Evolutionary conservation across 2,329 filamentous ascomycete genomes (phyloP), one percentile per base, ranked within the genome.

Genomic region (Teratosphaeria nubilosa): DNA sequence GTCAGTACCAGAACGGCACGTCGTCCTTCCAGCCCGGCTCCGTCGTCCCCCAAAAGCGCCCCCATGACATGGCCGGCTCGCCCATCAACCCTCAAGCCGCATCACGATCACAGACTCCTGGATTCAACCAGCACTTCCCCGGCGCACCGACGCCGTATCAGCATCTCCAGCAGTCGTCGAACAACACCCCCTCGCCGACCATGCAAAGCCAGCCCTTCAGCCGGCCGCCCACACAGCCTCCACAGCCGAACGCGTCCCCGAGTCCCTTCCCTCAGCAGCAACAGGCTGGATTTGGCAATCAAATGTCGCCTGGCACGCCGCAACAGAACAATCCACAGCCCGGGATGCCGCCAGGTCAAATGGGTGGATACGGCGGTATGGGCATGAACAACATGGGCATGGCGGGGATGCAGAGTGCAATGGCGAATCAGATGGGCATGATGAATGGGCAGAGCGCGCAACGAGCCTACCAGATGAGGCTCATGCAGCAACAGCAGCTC

Each of bases 101-200:
- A 30, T 95, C 92, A 75, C 89, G 92, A 74, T 92, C 92, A 66
- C 91, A 96, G 71, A 97, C 92, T 31, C 92, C 92, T 34, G 66
- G 63, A 59, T 69, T 66, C 58, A 81, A 82, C 56, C 75, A 76
- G 62, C 70, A 81, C 80, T 60, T 82, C 82, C 67, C 76, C 78
- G 68, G 83, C 82, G 69, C 82, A 82, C 84, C 85, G 20, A 84
- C 81, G 60, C 84, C 84, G 58, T 95, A 92, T 71, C 85, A 90
- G 62, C 91, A 96, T 75, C 81, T 95, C 14, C 67, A 57, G 68
- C 84, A 87, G 64, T 91, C 90, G 3, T 82, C 85, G 55, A 94
- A 91, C 72, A 87, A 90, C 61, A 96, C 90, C 45, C 92, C 92
- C 11, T 97, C 94, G 6, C 94, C 94, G 30, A 92, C 95, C 62